Evolutionary conservation across 257 asterid species (phyloP).

Genomic region (Lycium ferocissimum): DNA sequence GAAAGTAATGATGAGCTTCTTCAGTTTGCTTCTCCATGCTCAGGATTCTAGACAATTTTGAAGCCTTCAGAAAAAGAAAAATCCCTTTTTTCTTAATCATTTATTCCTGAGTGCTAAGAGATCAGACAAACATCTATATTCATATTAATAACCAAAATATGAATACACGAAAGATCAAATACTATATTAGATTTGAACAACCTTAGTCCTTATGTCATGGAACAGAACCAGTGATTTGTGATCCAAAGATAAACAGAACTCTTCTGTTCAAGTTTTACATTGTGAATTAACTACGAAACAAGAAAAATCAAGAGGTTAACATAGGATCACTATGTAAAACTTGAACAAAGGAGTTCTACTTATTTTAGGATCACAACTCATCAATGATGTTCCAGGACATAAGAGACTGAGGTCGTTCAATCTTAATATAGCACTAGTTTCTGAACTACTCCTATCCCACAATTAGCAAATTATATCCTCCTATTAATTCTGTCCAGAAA

Average conservation of each 20-base stretch:
- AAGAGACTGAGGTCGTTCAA: neutral
- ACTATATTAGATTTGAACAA: neutral
- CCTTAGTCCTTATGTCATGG: neutral
- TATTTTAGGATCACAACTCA: neutral
- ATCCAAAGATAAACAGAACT: neutral
- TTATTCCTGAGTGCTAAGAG: too few relatives aligned
- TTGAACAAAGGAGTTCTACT: too few relatives aligned
- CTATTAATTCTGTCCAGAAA: too few relatives aligned
- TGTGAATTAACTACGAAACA: too few relatives aligned
- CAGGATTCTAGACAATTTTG: neutral
- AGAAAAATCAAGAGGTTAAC: too few relatives aligned
- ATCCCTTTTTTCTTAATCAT: too few relatives aligned
- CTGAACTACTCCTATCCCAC: too few relatives aligned
- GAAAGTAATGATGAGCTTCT: constrained; percentile 26
- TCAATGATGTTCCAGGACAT: neutral
- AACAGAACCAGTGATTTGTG: neutral
- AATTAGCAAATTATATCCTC: too few relatives aligned
- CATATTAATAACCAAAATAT: neutral
- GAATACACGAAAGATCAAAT: neutral
- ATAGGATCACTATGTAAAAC: too few relatives aligned
- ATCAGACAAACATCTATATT: too few relatives aligned
- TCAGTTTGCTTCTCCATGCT: constrained; percentile 21
- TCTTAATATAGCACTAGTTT: neutral
- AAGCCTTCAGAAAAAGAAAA: too few relatives aligned
- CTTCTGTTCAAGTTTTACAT: too few relatives aligned